These are phyloP conservation scores for Blastobotrys arbuscula DNA, from an alignment of 1,139 yeast species.

Conservation along the genomic window DNA sequence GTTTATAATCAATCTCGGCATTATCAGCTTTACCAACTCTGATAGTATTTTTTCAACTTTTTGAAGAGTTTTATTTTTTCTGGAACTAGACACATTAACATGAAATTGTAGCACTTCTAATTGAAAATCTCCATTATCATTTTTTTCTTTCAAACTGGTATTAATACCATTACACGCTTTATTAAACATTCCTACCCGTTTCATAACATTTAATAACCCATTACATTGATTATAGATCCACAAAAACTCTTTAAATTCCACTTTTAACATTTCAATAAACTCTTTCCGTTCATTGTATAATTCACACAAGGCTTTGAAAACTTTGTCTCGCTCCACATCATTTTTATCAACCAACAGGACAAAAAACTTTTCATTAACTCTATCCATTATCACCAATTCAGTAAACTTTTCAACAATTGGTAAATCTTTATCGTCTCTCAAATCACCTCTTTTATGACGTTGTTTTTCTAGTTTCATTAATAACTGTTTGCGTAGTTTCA, in stretches of 20 bases:
- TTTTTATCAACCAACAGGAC: neutral
- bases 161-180: neutral
- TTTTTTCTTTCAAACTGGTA: neutral
- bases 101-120: neutral
- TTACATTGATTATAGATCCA: neutral
- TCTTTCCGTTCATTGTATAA: neutral
- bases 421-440: neutral
- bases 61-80: neutral
- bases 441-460: neutral
- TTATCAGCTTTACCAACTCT: neutral
- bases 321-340: neutral
- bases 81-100: neutral
- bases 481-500: neutral
- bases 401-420: neutral
- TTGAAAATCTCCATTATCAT: neutral
- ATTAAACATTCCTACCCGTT: neutral
- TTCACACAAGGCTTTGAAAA: neutral
- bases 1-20: neutral
- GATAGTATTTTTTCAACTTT: neutral
- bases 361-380: neutral
- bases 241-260: conserved; percentile 1
- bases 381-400: neutral
- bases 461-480: neutral
- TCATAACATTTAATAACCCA: neutral
- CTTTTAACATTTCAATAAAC: neutral